Percentiles rank a stretch among this genome's conserved stretches.
Conservation (phyloP, 768 basidiomycete genomes). For the Tricholoma saponaceum region DNA sequence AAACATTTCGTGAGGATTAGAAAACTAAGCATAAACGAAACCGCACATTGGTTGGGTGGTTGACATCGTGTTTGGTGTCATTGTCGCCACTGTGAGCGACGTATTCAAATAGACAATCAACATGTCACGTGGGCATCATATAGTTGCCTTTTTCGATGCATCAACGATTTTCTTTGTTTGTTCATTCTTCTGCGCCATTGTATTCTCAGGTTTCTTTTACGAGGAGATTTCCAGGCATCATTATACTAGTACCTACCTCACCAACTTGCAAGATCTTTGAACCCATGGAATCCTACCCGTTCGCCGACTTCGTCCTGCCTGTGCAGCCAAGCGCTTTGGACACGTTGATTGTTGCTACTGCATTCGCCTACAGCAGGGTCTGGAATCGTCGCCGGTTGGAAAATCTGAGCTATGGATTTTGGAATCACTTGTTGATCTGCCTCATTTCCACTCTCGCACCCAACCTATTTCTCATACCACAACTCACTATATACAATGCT, state of each 20-base stretch:
- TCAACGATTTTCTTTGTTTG: neutral
- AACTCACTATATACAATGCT: neutral
- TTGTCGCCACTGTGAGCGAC: neutral
- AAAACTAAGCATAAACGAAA: neutral
- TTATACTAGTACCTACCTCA: neutral
- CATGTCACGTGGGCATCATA: neutral
- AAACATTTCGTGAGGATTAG: neutral
- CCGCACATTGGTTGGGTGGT: neutral
- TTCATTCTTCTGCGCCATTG: neutral
- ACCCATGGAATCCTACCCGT: neutral
- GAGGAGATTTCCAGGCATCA: neutral
- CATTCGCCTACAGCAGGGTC: neutral
- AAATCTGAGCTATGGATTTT: neutral
- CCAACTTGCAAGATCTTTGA: neutral
- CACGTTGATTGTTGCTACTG: neutral
- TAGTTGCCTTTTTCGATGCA: neutral
- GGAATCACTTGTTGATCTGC: neutral
- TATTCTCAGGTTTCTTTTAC: neutral
- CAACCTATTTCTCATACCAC: neutral
- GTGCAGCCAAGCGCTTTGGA: neutral
- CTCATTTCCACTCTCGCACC: neutral
- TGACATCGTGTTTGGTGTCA: neutral
- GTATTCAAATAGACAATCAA: neutral
- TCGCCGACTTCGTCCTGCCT: neutral
- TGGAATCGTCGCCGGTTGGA: constrained; percentile 1